phyloP scores from a whole-genome alignment of 176 grass and related monocot genomes.

The Aegilops tauschii region DNA sequence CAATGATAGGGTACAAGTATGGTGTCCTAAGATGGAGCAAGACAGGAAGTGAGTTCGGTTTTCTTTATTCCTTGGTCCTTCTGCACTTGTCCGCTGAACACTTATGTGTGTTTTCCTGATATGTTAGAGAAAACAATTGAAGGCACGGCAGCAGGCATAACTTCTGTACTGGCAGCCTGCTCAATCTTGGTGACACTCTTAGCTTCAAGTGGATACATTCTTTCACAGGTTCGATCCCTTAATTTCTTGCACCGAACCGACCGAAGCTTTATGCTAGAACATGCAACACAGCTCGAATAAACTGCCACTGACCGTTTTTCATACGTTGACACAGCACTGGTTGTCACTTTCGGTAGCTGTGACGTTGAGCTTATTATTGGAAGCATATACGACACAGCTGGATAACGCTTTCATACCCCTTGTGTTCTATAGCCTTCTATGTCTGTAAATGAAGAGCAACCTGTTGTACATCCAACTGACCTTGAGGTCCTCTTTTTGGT shows the following conservation, averaged over 20 bases:
- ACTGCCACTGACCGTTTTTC: slow-evolving; percentile 7
- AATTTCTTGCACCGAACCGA: background rate
- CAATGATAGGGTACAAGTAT: slow-evolving; percentile 93
- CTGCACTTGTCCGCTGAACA: background rate
- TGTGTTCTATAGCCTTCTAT: slow-evolving; percentile 88
- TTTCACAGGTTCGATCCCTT: slow-evolving; percentile 68
- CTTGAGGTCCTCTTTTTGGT: slow-evolving; percentile 27
- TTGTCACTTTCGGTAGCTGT: slow-evolving; percentile 76
- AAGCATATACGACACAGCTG: slow-evolving; percentile 86
- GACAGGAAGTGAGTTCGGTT: slow-evolving; percentile 70
- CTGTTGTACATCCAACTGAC: slow-evolving; percentile 28
- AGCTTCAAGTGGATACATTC: slow-evolving; percentile 79
- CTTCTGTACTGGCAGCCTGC: slow-evolving; percentile 76
- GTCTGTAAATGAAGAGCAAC: slow-evolving; percentile 44
- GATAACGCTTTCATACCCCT: slow-evolving; percentile 98
- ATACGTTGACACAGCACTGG: slow-evolving; percentile 70
- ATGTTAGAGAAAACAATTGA: slow-evolving; percentile 93
- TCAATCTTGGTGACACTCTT: slow-evolving; percentile 76
- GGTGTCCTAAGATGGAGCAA: slow-evolving; percentile 96
- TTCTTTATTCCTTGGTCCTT: background rate
- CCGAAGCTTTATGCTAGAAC: background rate
- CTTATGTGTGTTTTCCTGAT: background rate
- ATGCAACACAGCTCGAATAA: background rate
- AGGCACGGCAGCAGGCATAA: slow-evolving; percentile 95
- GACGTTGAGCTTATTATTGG: slow-evolving; percentile 69